A percentile compares a stretch with the other conserved stretches of the same genome.
Evolutionary conservation across 345 rosid species (phyloP).

Genomic region (Pelargonium nanum): DNA sequence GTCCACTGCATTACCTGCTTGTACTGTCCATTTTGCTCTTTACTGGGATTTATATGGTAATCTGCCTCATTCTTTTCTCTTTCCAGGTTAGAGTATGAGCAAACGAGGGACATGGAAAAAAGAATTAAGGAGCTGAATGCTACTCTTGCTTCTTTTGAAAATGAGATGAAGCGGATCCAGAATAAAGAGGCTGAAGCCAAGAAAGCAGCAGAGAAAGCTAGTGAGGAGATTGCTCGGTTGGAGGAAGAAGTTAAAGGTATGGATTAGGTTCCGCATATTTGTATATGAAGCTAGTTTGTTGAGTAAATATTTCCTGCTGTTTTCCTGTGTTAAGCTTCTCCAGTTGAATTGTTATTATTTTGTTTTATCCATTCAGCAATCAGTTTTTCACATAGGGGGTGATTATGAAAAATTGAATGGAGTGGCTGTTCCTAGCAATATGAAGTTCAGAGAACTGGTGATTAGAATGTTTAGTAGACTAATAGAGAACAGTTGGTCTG

Average conservation of each 20-base stretch:
- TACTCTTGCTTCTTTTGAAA: slow-evolving; percentile 48
- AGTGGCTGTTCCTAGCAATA: too few species aligned
- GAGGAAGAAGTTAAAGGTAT: slow-evolving; percentile 74
- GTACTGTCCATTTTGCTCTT: not conserved
- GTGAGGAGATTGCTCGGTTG: slow-evolving; percentile 54
- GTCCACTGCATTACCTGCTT: not conserved
- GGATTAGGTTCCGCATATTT: slow-evolving; percentile 5
- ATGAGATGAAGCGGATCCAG: slow-evolving; percentile 49
- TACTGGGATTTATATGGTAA: not conserved
- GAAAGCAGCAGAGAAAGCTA: slow-evolving; percentile 43
- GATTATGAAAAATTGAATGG: too few species aligned
- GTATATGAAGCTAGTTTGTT: not conserved
- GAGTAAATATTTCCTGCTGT: not conserved
- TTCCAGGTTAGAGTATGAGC: slow-evolving; percentile 88
- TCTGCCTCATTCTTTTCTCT: slow-evolving; percentile 2
- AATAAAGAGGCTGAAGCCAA: slow-evolving; percentile 58
- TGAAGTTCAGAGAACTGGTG: too few species aligned
- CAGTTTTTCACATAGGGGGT: not conserved
- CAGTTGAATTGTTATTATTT: too few species aligned
- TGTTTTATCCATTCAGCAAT: not conserved
- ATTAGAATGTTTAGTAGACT: too few species aligned
- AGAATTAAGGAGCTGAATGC: slow-evolving; percentile 74
- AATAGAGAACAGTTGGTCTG: too few species aligned
- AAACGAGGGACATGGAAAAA: slow-evolving; percentile 79
- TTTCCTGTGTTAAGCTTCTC: not conserved